Base-by-base conservation (phyloP, 2,329 filamentous ascomycete species). In the Coniochaeta sp. region DNA sequence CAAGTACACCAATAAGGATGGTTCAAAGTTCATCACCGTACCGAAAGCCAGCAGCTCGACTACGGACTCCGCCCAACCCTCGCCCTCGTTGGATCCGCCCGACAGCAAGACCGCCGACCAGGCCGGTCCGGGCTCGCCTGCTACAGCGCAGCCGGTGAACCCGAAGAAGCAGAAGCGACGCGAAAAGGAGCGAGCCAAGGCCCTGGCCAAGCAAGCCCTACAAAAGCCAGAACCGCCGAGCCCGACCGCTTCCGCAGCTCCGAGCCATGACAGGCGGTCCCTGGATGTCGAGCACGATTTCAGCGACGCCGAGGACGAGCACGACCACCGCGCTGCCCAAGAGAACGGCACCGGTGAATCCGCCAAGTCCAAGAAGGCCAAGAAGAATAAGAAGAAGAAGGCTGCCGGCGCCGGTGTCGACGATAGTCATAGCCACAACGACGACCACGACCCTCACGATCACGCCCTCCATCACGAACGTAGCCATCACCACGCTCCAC, bases 131-230 rank as follows among this genome's bases (percentile, higher is more conserved):
- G 38, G 22, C 38, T 19, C 58, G 17, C 38, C 64, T 32, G 62
- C 59, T 28, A 50, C 64, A 14, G 40, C 61, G 5, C 62, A 63
- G 52, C 70, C 54, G 9, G 88, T 93, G 58, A 97, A 96, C 76
- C 87, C 90, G 71, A 97, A 97, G 81, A 98, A 97, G 80, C 90
- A 95, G 74, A 97, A 96, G 81, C 86, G 93, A 66, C 85, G 93
- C 65, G 89, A 90, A 71, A 97, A 97, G 75, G 89, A 89, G 36
- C 89, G 90, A 34, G 88, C 88, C 62, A 85, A 88, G 70, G 84
- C 84, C 32, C 85, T 81, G 52, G 80, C 80, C 34, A 77, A 78
- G 65, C 75, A 77, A 63, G 70, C 69, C 8, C 64, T 68, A 34
- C 72, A 70, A 28, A 67, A 69, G 34, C 80, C 82, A 63, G 79